Evolutionary conservation across 176 grass and related monocot genomes (phyloP).

Genomic region (Aegilops tauschii): DNA sequence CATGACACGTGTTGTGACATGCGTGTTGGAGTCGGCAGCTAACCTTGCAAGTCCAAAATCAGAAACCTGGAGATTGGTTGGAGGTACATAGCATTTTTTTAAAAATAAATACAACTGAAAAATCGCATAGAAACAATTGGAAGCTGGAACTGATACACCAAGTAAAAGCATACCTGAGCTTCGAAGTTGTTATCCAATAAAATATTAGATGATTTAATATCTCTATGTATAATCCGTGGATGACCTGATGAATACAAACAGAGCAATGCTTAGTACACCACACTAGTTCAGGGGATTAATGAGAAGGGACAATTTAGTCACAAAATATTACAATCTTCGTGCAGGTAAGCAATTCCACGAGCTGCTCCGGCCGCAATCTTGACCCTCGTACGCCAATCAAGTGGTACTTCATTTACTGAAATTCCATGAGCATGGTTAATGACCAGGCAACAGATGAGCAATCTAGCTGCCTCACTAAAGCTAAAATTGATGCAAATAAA

Average conservation of each 20-base stretch:
- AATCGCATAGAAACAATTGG: conserved; percentile 11
- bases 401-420: conserved; percentile 64
- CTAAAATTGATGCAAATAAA: not conserved
- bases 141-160: not conserved
- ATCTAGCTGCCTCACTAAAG: not conserved
- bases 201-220: conserved; percentile 99
- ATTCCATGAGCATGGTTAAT: conserved; percentile 31
- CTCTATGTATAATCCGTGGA: conserved; percentile 97
- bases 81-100: not conserved
- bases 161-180: conserved; percentile 72
- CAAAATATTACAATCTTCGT: conserved; percentile 89
- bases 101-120: not conserved
- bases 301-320: not conserved
- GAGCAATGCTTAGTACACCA: conserved; percentile 33
- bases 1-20: conserved; percentile 95
- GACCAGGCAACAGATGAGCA: conserved; percentile 10
- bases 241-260: conserved; percentile 64
- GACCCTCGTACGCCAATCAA: conserved; percentile 87
- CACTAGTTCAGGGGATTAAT: not conserved
- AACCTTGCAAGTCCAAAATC: conserved; percentile 99
- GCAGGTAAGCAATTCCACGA: conserved; percentile 94
- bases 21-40: conserved; percentile 79
- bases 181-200: conserved; percentile 93
- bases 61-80: conserved; percentile 63
- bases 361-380: conserved; percentile 95